Base-by-base conservation (phyloP, 495 filamentous ascomycete species). In the Endocarpon pusillum region DNA sequence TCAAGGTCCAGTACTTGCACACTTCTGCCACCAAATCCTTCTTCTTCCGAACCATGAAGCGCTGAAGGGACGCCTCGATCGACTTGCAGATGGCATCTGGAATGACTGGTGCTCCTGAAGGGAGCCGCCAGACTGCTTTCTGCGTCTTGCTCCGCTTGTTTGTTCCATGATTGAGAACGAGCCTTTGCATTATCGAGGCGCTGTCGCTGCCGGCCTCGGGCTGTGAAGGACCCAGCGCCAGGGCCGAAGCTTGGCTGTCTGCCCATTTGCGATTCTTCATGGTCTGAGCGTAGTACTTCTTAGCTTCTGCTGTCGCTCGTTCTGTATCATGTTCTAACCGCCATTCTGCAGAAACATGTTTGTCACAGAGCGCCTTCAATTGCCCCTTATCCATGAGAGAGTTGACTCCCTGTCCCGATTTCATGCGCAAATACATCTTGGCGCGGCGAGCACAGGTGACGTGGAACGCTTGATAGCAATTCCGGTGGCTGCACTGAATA, bases 401-500 rank as follows among this genome's bases (percentile, higher is more conserved):
- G 3, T 78, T 66, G 6, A 66, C 68, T 5, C 82, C 81, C 31
- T 83, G 81, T 54, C 94, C 96, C 87, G 94, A 96, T 61, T 87
- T 92, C 37, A 99, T 61, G 5, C 12, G 28, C 14, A 17, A 15
- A 51, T 80, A 93, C 0, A 99, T 72, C 40, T 78, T 74, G 23
- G 85, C 81, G 40, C 82, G 66, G 24, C 91, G 73, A 8, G 87
- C 89, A 49, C 89, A 99, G 3, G 87, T 94, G 19, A 96, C 89
- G 53, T 99, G 89, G 55, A 96, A 99, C n/a, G 89, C 89, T 46
- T 83, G 73, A 47, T 86, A 99, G 53, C 89, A 99, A 38, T 75
- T 79, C 52, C 93, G 96, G 57, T 96, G 94, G 36, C 85, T 84
- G 57, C 89, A 99, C 55, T 99, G 89, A 36, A 99, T 92, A 42